Evolutionary conservation across 148 eudicot species (phyloP).

Genomic region (Persicaria maculosa): DNA sequence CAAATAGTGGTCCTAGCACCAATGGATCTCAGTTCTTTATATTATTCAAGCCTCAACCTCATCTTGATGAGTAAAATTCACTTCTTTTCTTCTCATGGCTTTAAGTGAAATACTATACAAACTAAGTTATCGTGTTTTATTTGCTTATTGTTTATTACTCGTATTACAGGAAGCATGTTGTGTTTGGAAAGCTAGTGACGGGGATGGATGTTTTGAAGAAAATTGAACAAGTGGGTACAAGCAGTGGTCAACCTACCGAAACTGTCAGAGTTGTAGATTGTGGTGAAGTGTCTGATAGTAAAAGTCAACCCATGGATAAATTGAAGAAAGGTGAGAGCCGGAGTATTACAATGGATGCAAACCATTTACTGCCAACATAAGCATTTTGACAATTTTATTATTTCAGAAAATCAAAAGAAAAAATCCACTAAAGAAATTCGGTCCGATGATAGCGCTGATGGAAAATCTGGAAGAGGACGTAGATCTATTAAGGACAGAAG

Average conservation of each 20-base stretch:
- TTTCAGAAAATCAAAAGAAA: conserved; percentile 47
- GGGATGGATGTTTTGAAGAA: conserved; percentile 79
- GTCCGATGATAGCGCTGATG: conserved; percentile 63
- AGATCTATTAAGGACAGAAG: conserved; percentile 44
- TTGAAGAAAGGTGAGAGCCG: conserved; percentile 57
- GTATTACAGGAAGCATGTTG: conserved; percentile 82
- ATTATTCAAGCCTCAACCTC: conserved; percentile 67
- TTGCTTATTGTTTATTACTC: conserved; percentile 10
- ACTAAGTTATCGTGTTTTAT: conserved; percentile 1
- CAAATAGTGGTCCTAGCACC: conserved; percentile 80
- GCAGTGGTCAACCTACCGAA: conserved; percentile 49
- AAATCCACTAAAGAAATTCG: conserved; percentile 37
- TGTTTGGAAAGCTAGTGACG: conserved; percentile 81
- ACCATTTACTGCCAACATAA: background rate
- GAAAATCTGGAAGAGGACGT: conserved; percentile 40
- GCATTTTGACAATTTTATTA: conserved; percentile 1
- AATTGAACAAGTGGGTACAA: conserved; percentile 68
- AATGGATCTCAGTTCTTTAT: conserved; percentile 98
- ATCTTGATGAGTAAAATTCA: conserved; percentile 83
- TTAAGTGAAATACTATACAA: background rate
- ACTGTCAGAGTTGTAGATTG: conserved; percentile 70
- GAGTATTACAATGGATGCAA: background rate
- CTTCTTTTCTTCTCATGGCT: background rate
- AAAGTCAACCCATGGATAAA: conserved; percentile 26
- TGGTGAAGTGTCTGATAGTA: conserved; percentile 56